Evolutionary conservation across 176 grass and related monocot species (phyloP).

Genomic region (Pontederia crassipes): DNA sequence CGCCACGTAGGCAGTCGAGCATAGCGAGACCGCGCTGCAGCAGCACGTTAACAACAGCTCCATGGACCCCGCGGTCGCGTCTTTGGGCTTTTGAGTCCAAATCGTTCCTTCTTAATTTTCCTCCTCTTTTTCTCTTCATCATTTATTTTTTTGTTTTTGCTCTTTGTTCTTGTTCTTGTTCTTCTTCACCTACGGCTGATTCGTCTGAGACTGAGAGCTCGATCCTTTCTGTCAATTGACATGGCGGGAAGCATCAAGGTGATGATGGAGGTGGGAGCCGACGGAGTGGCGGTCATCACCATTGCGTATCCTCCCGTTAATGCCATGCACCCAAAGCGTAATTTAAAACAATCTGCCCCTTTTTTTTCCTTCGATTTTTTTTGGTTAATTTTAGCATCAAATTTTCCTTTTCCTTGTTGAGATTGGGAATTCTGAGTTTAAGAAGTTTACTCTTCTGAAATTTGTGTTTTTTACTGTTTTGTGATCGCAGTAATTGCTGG

Average conservation of each 20-base stretch:
- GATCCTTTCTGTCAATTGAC: constrained; percentile 7
- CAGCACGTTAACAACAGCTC: no score
- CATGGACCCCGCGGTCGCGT: no score
- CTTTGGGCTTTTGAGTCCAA: no score
- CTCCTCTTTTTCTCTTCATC: no score
- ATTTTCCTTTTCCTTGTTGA: background rate
- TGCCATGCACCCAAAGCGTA: constrained; percentile 70
- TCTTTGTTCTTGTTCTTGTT: no score
- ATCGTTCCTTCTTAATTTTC: no score
- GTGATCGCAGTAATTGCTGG: constrained; percentile 48
- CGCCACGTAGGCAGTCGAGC: no score
- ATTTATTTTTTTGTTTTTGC: no score
- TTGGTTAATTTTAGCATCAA: background rate
- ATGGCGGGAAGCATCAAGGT: constrained; percentile 56
- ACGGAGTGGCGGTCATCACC: constrained; percentile 79
- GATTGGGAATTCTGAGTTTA: background rate
- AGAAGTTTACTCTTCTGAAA: background rate
- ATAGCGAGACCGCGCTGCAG: no score
- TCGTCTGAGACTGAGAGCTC: no score
- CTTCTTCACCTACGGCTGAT: no score
- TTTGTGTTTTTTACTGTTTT: constrained; percentile 8
- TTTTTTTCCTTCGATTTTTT: background rate
- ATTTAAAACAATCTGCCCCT: background rate
- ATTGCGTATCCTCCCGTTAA: constrained; percentile 90
- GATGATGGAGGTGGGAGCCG: constrained; percentile 77